Base-by-base conservation (phyloP, 768 basidiomycete species). In the Lactarius pseudohatsudake region DNA sequence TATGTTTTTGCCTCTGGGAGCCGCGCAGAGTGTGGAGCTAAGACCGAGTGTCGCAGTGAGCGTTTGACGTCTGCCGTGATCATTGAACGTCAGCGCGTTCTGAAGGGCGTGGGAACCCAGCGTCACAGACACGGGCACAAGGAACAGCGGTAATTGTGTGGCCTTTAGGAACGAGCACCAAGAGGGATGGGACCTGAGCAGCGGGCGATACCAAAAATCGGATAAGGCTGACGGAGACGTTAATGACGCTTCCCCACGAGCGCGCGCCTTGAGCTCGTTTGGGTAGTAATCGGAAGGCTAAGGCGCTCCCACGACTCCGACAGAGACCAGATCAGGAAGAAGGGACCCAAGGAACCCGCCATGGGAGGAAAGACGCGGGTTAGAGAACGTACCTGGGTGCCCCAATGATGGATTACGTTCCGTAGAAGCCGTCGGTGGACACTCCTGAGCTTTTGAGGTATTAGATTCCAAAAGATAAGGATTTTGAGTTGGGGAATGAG, bases 401-500 rank as follows among this genome's bases (percentile, higher is more conserved):
- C 57, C 53, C 40, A 54, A 57, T 61, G 38, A 66, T 32, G 20
- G 7, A 62, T 66, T 66, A 62, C 57, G 40, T 66, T 58, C 55
- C 16, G 28, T 22, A 40, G 57, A n/a, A 43, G 38, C 65, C 26
- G 30, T 10, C 50, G 38, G 40, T 43, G 32, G 47, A 26, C 34
- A n/a, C 20, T 47, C 57, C 41, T 30, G n/a, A 41, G n/a, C 47
- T 43, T 32, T 34, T 32, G 65, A 45, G 59, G 26, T 28, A 47
- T 65, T 22, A 34, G 28, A 38, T 30, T 32, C 34, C 20, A 56
- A 20, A 41, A 2, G 30, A 22, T 40, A 41, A 57, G 22, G 11
- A 16, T 40, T 40, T 30, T 40, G n/a, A 38, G 60, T 57, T 61
- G n/a, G 10, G 18, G 28, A 66, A 50, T 36, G 32, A 53, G 15